Evolutionary conservation across 164 flowering plant species (phyloP).

Genomic region (Magnolia officinalis): DNA sequence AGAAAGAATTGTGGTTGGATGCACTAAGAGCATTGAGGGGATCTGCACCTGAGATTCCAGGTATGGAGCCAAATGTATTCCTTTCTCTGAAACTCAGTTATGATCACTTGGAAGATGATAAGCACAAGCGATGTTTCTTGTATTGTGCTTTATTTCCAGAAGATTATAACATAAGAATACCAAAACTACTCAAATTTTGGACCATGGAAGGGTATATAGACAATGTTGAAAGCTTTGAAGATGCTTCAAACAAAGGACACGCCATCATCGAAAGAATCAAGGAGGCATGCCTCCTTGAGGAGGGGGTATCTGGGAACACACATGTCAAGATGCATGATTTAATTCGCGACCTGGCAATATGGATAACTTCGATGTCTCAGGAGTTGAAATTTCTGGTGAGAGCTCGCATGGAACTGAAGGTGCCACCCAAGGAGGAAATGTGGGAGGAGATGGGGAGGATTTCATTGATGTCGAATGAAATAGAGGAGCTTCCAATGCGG

Average conservation of each 20-base stretch:
- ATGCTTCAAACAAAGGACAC: constrained; percentile 17
- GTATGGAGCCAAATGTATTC: constrained; percentile 10
- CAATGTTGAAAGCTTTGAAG: constrained; percentile 7
- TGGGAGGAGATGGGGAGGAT: neutral
- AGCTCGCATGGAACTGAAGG: neutral
- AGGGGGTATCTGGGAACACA: neutral
- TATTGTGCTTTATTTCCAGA: constrained; percentile 16
- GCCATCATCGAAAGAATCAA: constrained; percentile 16
- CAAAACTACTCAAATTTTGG: constrained; percentile 13
- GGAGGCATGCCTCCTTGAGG: constrained; percentile 19
- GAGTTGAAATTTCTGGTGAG: neutral
- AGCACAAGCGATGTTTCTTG: constrained; percentile 1
- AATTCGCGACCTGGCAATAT: constrained; percentile 30
- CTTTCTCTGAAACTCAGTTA: neutral
- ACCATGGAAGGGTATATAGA: constrained; percentile 25
- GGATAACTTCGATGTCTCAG: constrained; percentile 2
- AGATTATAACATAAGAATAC: neutral
- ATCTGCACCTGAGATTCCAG: neutral
- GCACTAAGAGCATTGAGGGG: constrained; percentile 7
- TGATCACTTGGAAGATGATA: neutral
- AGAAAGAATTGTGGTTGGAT: constrained; percentile 5
- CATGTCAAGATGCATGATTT: constrained; percentile 37
- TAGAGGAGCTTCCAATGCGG: neutral
- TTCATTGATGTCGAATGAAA: constrained; percentile 17
- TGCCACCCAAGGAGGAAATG: constrained; percentile 8